phyloP scores from a whole-genome alignment of 2,329 filamentous ascomycete genomes.

The Calonectria multiphialidica region DNA sequence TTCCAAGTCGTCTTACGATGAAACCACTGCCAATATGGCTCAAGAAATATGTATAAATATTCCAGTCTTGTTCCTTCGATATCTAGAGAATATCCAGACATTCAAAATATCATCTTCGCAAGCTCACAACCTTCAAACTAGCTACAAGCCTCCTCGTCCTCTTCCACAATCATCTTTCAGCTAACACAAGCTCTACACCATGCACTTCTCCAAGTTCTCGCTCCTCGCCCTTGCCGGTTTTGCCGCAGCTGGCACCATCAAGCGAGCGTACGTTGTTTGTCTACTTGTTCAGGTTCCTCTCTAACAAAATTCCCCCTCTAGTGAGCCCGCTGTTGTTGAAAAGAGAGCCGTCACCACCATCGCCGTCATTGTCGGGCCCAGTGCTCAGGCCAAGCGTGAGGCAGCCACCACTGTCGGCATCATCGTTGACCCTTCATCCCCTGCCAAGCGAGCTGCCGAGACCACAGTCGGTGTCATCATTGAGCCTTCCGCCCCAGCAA shows the following conservation, averaged over 20 bases:
- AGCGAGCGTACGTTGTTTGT: not conserved
- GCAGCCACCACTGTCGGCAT: not conserved
- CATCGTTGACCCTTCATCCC: not conserved
- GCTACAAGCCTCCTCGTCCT: not conserved
- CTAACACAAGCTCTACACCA: slow-evolving; percentile 18
- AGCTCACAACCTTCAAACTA: not conserved
- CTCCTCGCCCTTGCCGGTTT: slow-evolving; percentile 33
- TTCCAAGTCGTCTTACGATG: not conserved
- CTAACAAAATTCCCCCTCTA: not conserved
- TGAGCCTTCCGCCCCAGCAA: not conserved
- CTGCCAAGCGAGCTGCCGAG: not conserved
- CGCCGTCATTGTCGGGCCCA: not conserved
- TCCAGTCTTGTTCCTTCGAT: not conserved
- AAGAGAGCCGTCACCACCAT: not conserved
- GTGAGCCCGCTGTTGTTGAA: not conserved
- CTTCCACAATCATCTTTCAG: not conserved
- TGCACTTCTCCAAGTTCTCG: slow-evolving; percentile 41
- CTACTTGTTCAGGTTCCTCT: too few species aligned
- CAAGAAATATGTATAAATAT: not conserved
- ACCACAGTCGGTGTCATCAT: not conserved
- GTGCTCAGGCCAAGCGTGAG: not conserved
- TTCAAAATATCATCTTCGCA: not conserved
- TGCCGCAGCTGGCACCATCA: not conserved
- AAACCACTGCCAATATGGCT: too few species aligned
- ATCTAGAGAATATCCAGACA: not conserved